Evolutionary conservation across 1,284 basidiomycete species (phyloP), one percentile per base, ranked within the genome.

Genomic region (Ganoderma resinaceum): DNA sequence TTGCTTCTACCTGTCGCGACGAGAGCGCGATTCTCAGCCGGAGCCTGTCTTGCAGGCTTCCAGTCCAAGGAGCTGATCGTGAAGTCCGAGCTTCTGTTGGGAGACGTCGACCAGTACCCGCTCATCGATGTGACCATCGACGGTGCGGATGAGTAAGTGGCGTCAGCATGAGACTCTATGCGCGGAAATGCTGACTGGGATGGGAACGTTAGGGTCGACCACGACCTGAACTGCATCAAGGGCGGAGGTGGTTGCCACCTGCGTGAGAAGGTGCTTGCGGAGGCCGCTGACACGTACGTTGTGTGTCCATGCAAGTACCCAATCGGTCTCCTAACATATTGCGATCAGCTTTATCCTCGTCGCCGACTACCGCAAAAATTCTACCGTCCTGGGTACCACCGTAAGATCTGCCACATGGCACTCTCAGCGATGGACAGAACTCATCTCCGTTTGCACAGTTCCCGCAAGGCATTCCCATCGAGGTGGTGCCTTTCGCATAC

Each of bases 161-260:
- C 16, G 23, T 49, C 57, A 60, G n/a, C 35, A 60, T 38, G 23
- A 12, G 57, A 33, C 35, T 14, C n/a, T 16, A 3, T 29, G 9
- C 16, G 6, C 37, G 11, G 37, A 8, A 42, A 26, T 5, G 58
- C 37, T 26, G 23, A 37, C 58, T 26, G 40, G 61, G 55, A 61
- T 73, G 62, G 20, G 33, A 35, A 58, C 33, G 33, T 20, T 57
- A 97, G 95, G 81, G 95, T 98, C 40, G 97, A 99, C 81, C 81
- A 85, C 53, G 82, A 90, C 49, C 85, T 99, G 65, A 98, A 99
- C 83, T 94, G 94, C 70, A 97, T 99, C 84, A 99, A 99, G 82
- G 97, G 97, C 16, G 97, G 97, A 66, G 97, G 97, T 12, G 97
- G 96, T 1, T 99, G 97, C 80, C 98, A 99, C 76, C 82, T 99